Base-by-base conservation (phyloP, 2,329 filamentous ascomycete genomes). In the Diplodia mutila region DNA sequence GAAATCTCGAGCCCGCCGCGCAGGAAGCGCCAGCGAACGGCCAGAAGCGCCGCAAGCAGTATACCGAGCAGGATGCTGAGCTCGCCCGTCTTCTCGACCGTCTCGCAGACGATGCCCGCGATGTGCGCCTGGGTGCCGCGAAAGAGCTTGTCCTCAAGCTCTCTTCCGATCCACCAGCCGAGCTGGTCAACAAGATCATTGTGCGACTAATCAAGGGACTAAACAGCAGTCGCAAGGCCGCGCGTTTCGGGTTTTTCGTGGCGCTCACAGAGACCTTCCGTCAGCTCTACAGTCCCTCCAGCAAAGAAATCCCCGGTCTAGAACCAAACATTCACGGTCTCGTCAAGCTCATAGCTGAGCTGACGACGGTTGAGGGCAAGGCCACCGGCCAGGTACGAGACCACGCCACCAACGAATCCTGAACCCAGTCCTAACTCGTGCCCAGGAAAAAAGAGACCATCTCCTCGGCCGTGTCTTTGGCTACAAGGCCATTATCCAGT, bases 401-500 rank as follows among this genome's bases (percentile, higher is more conserved):
- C 25, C 32, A 8, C 29, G 21, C n/a, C 34, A 21, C 18, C n/a
- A 18, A 5, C n/a, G 6, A 11, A 51, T 12, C 34, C 46, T 3
- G 23, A 16, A 12, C 29, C 6, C n/a, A 0, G 27, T 73, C 69
- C 72, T 72, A 72, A 73, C 61, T 1, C 70, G 55, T 73, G 84
- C 85, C 49, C 85, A 97, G 83, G 94, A 98, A 81, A 90, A 93
- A 79, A 86, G 92, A 73, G 93, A 98, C 75, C 89, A 93, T 76
- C 87, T 89, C 71, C 91, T 97, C 71, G 95, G 95, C 7, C 89
- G 92, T 72, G 81, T 97, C 1, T 97, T 97, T 74, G 94, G 93
- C 2, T 86, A 94, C 52, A 91, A 97, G 77, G 92, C 92, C 68
- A 89, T 98, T 69, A 88, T 97, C 53, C 89, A 93, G 77, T 92